Percentiles rank a stretch among this genome's conserved stretches.
Evolutionary conservation across 306 rosid genomes (phyloP).

Genomic region (Sicyos edulis): DNA sequence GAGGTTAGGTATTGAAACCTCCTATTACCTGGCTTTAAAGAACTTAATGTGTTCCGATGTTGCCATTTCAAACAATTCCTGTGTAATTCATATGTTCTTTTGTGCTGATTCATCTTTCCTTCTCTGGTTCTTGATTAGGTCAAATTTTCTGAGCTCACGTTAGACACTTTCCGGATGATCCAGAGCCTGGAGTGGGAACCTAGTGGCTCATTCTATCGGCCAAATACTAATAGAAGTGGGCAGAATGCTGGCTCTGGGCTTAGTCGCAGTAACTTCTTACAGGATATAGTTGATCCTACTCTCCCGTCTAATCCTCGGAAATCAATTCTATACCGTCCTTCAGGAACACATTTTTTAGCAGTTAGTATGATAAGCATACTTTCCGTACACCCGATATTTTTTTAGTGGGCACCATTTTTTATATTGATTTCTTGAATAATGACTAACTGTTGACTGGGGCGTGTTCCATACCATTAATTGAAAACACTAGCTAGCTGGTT

Average conservation of each 20-base stretch:
- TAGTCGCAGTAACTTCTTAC: constrained; percentile 57
- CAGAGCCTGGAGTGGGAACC: constrained; percentile 99
- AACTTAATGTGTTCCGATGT: neutral
- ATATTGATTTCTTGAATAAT: neutral
- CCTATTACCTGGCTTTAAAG: constrained; percentile 12
- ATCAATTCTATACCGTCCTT: constrained; percentile 75
- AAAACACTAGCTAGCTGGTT: neutral
- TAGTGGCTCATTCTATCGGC: constrained; percentile 76
- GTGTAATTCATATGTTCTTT: neutral
- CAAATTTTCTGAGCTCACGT: constrained; percentile 81
- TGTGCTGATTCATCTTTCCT: constrained; percentile 24
- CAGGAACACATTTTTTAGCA: constrained; percentile 78
- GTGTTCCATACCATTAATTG: neutral
- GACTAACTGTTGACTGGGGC: neutral
- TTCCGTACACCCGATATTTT: neutral
- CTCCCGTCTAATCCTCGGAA: constrained; percentile 87
- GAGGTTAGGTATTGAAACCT: constrained; percentile 50
- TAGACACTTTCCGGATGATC: constrained; percentile 95
- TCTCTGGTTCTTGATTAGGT: constrained; percentile 45
- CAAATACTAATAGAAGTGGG: constrained; percentile 44
- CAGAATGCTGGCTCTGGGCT: constrained; percentile 61
- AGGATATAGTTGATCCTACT: constrained; percentile 84
- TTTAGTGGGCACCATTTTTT: neutral
- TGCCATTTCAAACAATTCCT: constrained; percentile 8
- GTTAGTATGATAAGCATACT: constrained; percentile 45